phyloP scores from a whole-genome alignment of 1,284 basidiomycete species.

The Puccinia brachypodii region DNA sequence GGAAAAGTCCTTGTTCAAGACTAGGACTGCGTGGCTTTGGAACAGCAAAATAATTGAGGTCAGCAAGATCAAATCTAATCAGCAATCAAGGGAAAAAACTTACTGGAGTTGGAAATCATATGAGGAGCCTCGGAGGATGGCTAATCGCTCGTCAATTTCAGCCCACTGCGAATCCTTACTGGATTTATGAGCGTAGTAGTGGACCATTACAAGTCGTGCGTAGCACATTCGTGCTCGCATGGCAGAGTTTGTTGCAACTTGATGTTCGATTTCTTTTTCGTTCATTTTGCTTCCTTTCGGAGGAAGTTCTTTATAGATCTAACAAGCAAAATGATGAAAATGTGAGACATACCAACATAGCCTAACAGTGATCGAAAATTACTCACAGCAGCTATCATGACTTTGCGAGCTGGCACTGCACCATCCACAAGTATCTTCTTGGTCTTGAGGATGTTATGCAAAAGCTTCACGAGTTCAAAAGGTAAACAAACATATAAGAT shows the following conservation, averaged over 20 bases:
- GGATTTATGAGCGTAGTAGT: neutral
- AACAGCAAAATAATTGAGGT: neutral
- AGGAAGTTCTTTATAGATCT: neutral
- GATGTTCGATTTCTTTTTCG: neutral
- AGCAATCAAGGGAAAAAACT: neutral
- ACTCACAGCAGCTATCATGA: neutral
- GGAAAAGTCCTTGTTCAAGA: neutral
- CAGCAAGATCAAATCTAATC: no score
- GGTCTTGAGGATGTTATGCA: no score
- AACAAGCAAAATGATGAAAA: neutral
- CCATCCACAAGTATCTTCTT: neutral
- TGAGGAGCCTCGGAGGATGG: neutral
- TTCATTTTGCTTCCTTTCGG: neutral
- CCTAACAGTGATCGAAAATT: neutral
- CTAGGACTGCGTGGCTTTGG: neutral
- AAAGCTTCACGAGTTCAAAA: no score
- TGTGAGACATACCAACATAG: neutral
- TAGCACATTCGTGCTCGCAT: neutral
- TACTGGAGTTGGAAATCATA: neutral
- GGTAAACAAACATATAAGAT: no score
- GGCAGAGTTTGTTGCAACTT: neutral
- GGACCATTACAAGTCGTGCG: neutral
- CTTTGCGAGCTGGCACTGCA: neutral
- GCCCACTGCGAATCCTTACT: neutral
- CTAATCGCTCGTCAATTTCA: neutral